Conservation (phyloP, 1,139 yeast species). For the Geotrichum australiense region DNA sequence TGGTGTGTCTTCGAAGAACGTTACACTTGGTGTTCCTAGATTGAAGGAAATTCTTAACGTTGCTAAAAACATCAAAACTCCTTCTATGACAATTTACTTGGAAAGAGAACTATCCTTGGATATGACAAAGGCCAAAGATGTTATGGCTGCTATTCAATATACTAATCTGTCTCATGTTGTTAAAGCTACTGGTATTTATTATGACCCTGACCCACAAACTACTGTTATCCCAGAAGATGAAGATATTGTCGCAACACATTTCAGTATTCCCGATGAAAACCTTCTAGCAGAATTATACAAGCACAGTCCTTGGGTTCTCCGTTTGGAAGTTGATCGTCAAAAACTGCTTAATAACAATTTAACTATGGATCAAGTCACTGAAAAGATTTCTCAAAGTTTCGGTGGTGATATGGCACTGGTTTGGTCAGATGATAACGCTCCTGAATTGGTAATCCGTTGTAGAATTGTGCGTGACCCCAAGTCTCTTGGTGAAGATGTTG, state of each 20-base stretch:
- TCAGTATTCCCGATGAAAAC: slow-evolving; percentile 96
- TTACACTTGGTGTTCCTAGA: slow-evolving; percentile 99
- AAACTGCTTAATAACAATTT: slow-evolving; percentile 97
- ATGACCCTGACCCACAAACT: slow-evolving; percentile 96
- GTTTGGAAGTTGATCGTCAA: slow-evolving; percentile 96
- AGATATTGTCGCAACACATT: slow-evolving; percentile 95
- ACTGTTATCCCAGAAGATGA: slow-evolving; percentile 95
- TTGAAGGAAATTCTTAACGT: slow-evolving; percentile 97
- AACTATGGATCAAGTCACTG: slow-evolving; percentile 98
- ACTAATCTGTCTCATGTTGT: slow-evolving; percentile 93
- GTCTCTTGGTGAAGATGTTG: slow-evolving; percentile 84
- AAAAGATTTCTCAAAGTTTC: slow-evolving; percentile 85
- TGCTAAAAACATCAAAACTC: slow-evolving; percentile 98
- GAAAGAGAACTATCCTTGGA: slow-evolving; percentile 75
- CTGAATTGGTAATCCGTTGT: slow-evolving; percentile 93
- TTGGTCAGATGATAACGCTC: slow-evolving; percentile 99
- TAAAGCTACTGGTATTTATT: slow-evolving; percentile 93
- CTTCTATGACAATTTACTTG: slow-evolving; percentile 88
- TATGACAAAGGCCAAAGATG: slow-evolving; percentile 88
- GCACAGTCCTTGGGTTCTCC: slow-evolving; percentile 96
- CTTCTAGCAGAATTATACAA: slow-evolving; percentile 88
- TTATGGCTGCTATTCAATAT: slow-evolving; percentile 95
- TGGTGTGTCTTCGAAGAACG: slow-evolving; percentile 98
- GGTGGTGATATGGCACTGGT: slow-evolving; percentile 94
- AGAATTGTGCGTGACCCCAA: slow-evolving; percentile 97